Conservation (phyloP, 495 filamentous ascomycete species). For the Penicillium roqueforti region DNA sequence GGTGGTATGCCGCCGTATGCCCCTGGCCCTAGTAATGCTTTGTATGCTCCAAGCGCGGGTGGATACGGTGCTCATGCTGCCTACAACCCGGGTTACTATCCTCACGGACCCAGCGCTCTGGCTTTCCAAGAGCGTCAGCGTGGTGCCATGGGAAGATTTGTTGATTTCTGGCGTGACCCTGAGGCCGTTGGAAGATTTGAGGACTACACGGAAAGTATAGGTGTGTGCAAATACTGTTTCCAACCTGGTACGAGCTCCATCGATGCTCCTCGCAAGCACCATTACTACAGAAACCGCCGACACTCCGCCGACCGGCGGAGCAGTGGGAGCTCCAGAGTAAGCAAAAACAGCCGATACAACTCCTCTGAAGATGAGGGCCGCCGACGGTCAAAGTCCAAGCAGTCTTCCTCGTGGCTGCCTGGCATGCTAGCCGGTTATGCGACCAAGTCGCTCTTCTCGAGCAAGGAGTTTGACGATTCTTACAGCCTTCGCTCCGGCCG, state of each 20-base stretch:
- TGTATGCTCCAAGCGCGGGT: slow-evolving; percentile 43
- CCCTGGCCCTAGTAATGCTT: slow-evolving; percentile 31
- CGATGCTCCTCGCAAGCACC: slow-evolving; percentile 63
- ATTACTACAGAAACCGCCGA: slow-evolving; percentile 45
- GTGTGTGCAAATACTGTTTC: slow-evolving; percentile 66
- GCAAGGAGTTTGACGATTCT: slow-evolving; percentile 55
- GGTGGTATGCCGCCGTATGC: slow-evolving; percentile 30
- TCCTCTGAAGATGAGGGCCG: slow-evolving; percentile 52
- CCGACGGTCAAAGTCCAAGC: slow-evolving; percentile 39
- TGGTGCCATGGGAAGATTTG: slow-evolving; percentile 53
- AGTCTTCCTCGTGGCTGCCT: slow-evolving; percentile 48
- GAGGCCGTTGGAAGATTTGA: slow-evolving; percentile 68
- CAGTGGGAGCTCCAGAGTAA: slow-evolving; percentile 41
- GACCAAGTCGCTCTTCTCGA: slow-evolving; percentile 50
- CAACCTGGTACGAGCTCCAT: slow-evolving; percentile 54
- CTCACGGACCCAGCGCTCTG: slow-evolving; percentile 27
- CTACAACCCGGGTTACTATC: slow-evolving; percentile 24
- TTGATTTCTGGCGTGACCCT: slow-evolving; percentile 63
- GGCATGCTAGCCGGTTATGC: slow-evolving; percentile 53
- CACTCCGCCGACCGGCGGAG: slow-evolving; percentile 44
- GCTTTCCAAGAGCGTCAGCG: slow-evolving; percentile 47
- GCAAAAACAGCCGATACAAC: slow-evolving; percentile 55
- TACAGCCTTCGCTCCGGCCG: slow-evolving; percentile 53
- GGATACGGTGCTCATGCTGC: slow-evolving; percentile 39
- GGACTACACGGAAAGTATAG: slow-evolving; percentile 69